A percentile compares a stretch with the other conserved stretches of the same genome.
Evolutionary conservation across 257 asterid species (phyloP).

Genomic region (Galeopsis tetrahit): DNA sequence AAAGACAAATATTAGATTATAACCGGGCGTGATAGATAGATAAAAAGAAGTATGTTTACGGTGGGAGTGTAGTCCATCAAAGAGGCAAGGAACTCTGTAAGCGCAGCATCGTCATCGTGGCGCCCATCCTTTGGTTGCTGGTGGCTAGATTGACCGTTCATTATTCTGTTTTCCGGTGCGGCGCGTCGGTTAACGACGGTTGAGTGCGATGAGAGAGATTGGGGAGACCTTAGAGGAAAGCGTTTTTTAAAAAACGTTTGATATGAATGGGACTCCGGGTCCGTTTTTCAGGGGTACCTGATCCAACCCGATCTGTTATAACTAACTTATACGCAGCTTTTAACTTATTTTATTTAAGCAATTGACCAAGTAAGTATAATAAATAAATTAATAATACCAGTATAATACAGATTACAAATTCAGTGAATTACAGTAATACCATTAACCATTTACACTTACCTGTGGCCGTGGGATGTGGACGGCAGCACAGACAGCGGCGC

Average conservation of each 20-base stretch:
- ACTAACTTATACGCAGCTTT: too few species aligned
- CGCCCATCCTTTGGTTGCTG: conserved; percentile 71
- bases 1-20: not conserved
- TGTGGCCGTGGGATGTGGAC: too few species aligned
- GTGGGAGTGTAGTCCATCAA: conserved; percentile 96
- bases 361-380: too few species aligned
- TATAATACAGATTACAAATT: too few species aligned
- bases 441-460: too few species aligned
- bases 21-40: not conserved
- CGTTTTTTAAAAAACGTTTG: not conserved
- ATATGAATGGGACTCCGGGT: not conserved
- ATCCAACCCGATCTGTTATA: not conserved
- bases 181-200: conserved; percentile 26
- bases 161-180: conserved; percentile 29
- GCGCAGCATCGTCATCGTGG: conserved; percentile 84
- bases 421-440: too few species aligned
- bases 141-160: conserved; percentile 69
- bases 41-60: conserved; percentile 38
- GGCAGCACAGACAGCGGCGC: too few species aligned
- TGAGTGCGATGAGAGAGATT: not conserved
- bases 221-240: not conserved
- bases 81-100: conserved; percentile 88
- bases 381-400: too few species aligned
- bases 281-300: not conserved
- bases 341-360: too few species aligned